Conservation (phyloP, 805 yeast species). For the Schizosaccharomyces pombe region DNA sequence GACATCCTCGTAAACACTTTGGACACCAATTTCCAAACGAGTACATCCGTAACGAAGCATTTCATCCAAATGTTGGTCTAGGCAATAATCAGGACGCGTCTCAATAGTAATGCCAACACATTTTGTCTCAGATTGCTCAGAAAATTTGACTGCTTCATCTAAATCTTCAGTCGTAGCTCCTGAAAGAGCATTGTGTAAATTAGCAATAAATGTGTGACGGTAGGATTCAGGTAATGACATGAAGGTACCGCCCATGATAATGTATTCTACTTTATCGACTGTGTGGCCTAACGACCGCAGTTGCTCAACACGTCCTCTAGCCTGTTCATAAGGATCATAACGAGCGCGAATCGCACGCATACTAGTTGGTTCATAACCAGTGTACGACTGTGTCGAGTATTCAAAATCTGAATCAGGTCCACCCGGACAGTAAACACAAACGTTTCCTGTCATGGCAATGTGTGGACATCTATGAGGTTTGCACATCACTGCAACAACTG, state of each 20-base stretch:
- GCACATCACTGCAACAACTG: slow-evolving; percentile 98
- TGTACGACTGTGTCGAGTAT: slow-evolving; percentile 90
- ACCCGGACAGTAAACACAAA: slow-evolving; percentile 95
- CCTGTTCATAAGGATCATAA: slow-evolving; percentile 95
- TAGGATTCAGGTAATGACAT: slow-evolving; percentile 83
- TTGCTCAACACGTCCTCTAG: slow-evolving; percentile 92
- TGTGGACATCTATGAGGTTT: slow-evolving; percentile 98
- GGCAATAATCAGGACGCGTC: slow-evolving; percentile 95
- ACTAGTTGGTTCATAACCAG: slow-evolving; percentile 96
- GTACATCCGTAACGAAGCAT: slow-evolving; percentile 95
- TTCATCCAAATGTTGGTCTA: slow-evolving; percentile 81
- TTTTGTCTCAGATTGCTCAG: slow-evolving; percentile 84
- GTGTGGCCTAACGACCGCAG: slow-evolving; percentile 85
- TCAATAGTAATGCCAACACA: slow-evolving; percentile 97
- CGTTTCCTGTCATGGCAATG: slow-evolving; percentile 94
- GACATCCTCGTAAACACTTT: slow-evolving; percentile 90
- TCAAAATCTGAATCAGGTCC: slow-evolving; percentile 98
- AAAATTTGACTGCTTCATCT: slow-evolving; percentile 72
- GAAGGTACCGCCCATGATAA: slow-evolving; percentile 96
- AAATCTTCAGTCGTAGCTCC: slow-evolving; percentile 27
- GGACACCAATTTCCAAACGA: slow-evolving; percentile 89
- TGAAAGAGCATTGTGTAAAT: slow-evolving; percentile 80
- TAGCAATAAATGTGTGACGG: slow-evolving; percentile 70
- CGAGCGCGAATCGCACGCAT: slow-evolving; percentile 98
- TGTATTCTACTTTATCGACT: slow-evolving; percentile 91